These are phyloP conservation scores for Syncephalastrum sp. DNA, from an alignment of 371 early-diverging fungal species.

Conservation along the genomic window DNA sequence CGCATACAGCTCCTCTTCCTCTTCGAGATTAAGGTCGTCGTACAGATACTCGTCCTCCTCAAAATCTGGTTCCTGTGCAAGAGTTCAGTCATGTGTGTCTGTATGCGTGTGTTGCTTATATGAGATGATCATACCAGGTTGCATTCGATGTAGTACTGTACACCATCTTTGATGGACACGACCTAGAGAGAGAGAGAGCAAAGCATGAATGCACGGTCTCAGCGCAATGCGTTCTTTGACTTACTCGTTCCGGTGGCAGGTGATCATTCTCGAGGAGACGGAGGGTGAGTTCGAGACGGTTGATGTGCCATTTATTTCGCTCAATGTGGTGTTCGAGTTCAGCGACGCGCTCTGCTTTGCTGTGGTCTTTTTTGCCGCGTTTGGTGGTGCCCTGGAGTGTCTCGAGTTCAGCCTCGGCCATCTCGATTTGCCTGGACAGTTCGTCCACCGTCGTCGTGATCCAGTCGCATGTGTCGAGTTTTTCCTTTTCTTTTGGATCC, in stretches of 20 bases:
- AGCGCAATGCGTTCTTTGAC: not conserved
- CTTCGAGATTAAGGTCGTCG: conserved; percentile 89
- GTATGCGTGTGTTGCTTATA: not conserved
- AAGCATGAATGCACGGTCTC: not conserved
- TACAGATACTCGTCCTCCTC: conserved; percentile 91
- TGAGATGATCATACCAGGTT: conserved; percentile 54
- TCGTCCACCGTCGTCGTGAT: conserved; percentile 79
- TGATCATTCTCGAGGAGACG: conserved; percentile 92
- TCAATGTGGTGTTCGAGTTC: conserved; percentile 75
- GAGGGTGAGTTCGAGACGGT: conserved; percentile 85
- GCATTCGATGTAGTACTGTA: conserved; percentile 87
- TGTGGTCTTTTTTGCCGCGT: conserved; percentile 73
- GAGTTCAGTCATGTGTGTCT: not conserved
- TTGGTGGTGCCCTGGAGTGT: conserved; percentile 70
- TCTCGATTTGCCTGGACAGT: conserved; percentile 86
- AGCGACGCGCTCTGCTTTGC: conserved; percentile 67
- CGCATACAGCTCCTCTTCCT: conserved; percentile 79
- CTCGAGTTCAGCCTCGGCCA: conserved; percentile 88
- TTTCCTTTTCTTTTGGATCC: conserved; percentile 93
- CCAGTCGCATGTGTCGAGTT: conserved; percentile 80
- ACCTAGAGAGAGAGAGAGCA: conserved; percentile 41
- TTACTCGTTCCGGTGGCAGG: conserved; percentile 77
- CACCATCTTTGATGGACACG: conserved; percentile 76
- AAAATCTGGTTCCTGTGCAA: conserved; percentile 74
- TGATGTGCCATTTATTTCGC: conserved; percentile 88